Evolutionary conservation across 139 green algal genomes (phyloP).

Genomic region (Ulvella scutata): DNA sequence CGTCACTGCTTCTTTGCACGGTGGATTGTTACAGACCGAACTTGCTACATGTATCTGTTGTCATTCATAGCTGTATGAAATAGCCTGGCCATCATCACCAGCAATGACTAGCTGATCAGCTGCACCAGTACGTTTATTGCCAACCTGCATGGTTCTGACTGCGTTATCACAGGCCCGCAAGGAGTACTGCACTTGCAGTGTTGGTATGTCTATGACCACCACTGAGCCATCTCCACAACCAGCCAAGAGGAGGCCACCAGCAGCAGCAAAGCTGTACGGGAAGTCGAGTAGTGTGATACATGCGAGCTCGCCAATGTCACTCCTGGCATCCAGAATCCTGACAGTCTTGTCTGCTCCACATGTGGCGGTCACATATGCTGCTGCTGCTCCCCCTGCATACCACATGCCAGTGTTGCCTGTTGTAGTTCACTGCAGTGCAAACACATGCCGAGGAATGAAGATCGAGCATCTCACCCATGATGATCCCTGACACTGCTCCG

Average conservation of each 20-base stretch:
- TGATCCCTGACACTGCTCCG: constrained; percentile 39
- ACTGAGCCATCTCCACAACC: constrained; percentile 45
- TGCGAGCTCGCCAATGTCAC: constrained; percentile 11
- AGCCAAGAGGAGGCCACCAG: constrained; percentile 22
- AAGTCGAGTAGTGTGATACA: constrained; percentile 42
- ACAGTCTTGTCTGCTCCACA: constrained; percentile 40
- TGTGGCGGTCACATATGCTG: constrained; percentile 22
- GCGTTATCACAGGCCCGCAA: constrained; percentile 32
- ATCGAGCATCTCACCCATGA: constrained; percentile 13
- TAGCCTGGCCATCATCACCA: constrained; percentile 35
- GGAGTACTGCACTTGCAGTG: constrained; percentile 21
- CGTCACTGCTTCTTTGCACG: no score
- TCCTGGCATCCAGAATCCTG: constrained; percentile 27
- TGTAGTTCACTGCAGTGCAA: no score
- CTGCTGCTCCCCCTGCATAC: constrained; percentile 15
- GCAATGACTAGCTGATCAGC: constrained; percentile 21
- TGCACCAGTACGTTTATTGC: no score
- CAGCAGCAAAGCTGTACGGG: constrained; percentile 39
- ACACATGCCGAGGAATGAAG: background rate
- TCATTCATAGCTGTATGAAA: constrained; percentile 30
- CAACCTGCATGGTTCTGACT: constrained; percentile 28
- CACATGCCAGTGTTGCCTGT: no score
- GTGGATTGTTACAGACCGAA: no score
- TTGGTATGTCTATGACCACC: constrained; percentile 25
- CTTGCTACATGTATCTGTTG: no score